phyloP scores from a whole-genome alignment of 345 rosid species.

The Firmiana major region DNA sequence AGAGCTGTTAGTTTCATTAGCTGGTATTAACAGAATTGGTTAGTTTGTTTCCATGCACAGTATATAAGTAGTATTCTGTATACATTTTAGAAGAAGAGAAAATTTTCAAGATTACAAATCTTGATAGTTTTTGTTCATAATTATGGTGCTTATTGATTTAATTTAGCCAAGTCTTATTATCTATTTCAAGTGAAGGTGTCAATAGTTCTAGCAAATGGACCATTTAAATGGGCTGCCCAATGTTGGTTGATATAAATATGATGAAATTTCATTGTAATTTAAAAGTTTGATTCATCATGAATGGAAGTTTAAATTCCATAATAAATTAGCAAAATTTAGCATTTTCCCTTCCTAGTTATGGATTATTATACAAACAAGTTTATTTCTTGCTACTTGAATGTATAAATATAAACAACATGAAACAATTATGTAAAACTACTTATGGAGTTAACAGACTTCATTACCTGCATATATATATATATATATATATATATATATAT shows the following conservation, averaged over 20 bases:
- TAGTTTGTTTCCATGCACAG: too few species aligned
- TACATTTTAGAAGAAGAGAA: too few species aligned
- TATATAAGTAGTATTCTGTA: too few species aligned
- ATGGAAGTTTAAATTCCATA: neutral
- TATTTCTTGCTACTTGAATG: too few species aligned
- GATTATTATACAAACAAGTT: too few species aligned
- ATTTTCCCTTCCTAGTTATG: neutral
- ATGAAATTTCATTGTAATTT: neutral
- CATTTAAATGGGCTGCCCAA: neutral
- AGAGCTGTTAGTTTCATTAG: too few species aligned
- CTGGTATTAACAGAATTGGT: too few species aligned
- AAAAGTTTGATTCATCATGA: neutral
- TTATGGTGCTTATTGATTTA: neutral
- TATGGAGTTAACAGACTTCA: neutral
- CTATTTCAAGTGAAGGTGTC: neutral
- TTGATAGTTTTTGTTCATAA: too few species aligned
- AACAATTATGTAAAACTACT: neutral
- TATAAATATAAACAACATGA: too few species aligned
- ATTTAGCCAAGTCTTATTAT: neutral
- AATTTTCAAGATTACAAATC: too few species aligned
- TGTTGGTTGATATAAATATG: neutral
- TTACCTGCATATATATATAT: neutral
- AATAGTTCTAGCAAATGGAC: neutral
- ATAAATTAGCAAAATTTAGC: neutral
- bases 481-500: too few species aligned